Percentiles rank a stretch among this genome's conserved stretches.
These are phyloP conservation scores for Paramecium pentaurelia DNA, from an alignment of 73 alveolate species.

Conservation along the genomic window DNA sequence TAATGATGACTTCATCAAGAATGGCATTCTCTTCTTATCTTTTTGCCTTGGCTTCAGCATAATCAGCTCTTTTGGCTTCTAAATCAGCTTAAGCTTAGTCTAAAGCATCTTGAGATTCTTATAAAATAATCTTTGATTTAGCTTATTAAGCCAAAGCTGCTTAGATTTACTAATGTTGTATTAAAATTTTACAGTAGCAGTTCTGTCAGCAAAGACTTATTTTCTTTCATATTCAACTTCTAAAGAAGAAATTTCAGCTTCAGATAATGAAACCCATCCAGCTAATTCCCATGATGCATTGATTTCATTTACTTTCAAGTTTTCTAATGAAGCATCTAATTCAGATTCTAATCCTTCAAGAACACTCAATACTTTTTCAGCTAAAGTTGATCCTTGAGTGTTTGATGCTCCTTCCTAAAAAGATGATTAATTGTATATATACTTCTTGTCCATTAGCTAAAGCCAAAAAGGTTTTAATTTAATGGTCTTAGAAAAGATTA, in stretches of 20 bases:
- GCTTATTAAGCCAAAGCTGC: slow-evolving; percentile 48
- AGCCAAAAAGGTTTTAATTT: slow-evolving; percentile 37
- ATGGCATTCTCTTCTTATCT: slow-evolving; percentile 46
- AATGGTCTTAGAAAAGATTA: slow-evolving; percentile 27
- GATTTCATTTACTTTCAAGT: slow-evolving; percentile 8
- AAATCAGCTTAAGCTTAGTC: slow-evolving; percentile 43
- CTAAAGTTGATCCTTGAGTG: not conserved
- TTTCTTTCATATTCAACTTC: slow-evolving; percentile 48
- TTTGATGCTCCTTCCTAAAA: not conserved
- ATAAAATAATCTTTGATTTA: slow-evolving; percentile 42
- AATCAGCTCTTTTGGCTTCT: slow-evolving; percentile 22
- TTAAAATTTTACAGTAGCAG: slow-evolving; percentile 8
- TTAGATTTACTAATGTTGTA: not conserved
- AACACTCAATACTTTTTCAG: slow-evolving; percentile 32
- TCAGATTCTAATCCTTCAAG: slow-evolving; percentile 27
- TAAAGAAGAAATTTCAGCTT: slow-evolving; percentile 23
- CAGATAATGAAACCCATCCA: slow-evolving; percentile 46
- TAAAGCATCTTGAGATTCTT: slow-evolving; percentile 53
- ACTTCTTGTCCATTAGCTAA: slow-evolving; percentile 30
- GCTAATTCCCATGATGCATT: slow-evolving; percentile 54
- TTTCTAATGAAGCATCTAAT: slow-evolving; percentile 14
- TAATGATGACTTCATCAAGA: slow-evolving; percentile 29
- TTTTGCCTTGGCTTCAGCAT: slow-evolving; percentile 11
- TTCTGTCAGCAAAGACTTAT: slow-evolving; percentile 45
- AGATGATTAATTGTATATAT: not conserved